Conservation (phyloP, 2,329 filamentous ascomycete species). For the Drechslera avenae region DNA sequence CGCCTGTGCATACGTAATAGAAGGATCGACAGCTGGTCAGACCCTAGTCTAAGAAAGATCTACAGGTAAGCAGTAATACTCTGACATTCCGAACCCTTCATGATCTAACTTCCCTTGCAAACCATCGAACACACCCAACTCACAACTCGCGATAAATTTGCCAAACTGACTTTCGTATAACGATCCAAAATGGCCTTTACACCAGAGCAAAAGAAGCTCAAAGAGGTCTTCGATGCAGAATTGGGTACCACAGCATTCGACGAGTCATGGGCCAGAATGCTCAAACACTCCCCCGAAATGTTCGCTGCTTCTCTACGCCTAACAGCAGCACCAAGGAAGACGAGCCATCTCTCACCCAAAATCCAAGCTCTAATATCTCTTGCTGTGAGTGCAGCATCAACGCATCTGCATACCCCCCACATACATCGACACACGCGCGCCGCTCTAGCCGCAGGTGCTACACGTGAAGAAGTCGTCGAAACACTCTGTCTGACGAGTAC, state of each 20-base stretch:
- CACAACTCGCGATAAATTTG: too few species aligned
- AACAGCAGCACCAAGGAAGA: constrained; percentile 35
- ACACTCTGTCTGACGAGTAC: constrained; percentile 53
- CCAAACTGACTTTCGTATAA: not conserved
- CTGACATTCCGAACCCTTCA: too few species aligned
- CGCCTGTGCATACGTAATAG: too few species aligned
- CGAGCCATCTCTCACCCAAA: constrained; percentile 48
- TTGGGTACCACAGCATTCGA: constrained; percentile 33
- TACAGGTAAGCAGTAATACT: too few species aligned
- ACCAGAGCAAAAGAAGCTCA: constrained; percentile 29
- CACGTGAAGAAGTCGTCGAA: constrained; percentile 52
- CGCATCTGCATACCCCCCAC: constrained; percentile 53
- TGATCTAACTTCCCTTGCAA: too few species aligned
- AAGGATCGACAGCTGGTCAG: too few species aligned
- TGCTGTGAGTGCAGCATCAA: constrained; percentile 52
- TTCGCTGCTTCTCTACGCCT: constrained; percentile 37
- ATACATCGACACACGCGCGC: constrained; percentile 50
- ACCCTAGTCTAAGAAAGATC: too few species aligned
- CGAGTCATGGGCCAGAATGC: constrained; percentile 35
- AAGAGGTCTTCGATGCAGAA: constrained; percentile 28
- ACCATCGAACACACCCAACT: too few species aligned
- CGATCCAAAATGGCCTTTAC: constrained; percentile 23
- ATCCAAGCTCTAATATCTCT: constrained; percentile 52
- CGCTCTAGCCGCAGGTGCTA: constrained; percentile 50
- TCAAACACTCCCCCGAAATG: constrained; percentile 36